Base-by-base conservation (phyloP, 2,329 filamentous ascomycete genomes). In the Fragosphaeria purpurea region DNA sequence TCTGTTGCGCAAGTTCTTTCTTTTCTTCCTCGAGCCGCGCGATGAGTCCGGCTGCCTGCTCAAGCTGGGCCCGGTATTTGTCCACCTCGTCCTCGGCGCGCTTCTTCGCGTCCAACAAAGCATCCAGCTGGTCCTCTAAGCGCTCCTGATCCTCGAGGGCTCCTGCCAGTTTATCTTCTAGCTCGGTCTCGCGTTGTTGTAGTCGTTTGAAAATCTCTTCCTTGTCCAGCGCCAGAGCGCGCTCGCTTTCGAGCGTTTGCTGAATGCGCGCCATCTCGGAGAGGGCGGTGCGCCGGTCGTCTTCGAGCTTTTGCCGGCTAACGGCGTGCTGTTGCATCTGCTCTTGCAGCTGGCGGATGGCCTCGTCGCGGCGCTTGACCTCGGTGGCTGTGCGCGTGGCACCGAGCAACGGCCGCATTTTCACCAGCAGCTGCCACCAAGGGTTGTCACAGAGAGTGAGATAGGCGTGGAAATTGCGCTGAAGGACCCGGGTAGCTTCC, bases 141-240 rank as follows among this genome's bases (percentile, higher is more conserved):
- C 84, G 83, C 63, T 97, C 91, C 64, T 97, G 91, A 59, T 99
- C 94, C 30, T 95, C 86, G 53, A 97, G 81, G 34, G 91, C 91
- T 40, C 87, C 91, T 39, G 88, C 80, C 33, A 99, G 77, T 69
- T 97, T 96, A 61, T 98, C 94, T 48, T 85, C 87, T 4, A 99
- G 77, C 63, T 98, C 91, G 9, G 82, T 77, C 67, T 98, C 93
- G n/a, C 93, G 85, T 48, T 84, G 72, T 63, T 96, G 93, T 30
- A 98, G 74, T n/a, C 94, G 82, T 63, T 91, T 94, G 74, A 97
- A 98, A 53, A 99, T 98, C 61, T 98, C 93, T 63, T 99, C 94
- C 65, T 98, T 98, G 67, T 99, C 93, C 5, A 98, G 72, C 1
- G 93, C 93, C 41, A 98, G 75, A n/a, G 91, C 88, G 46, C 93